Percentiles rank a stretch among this genome's conserved stretches.
These are phyloP conservation scores for Amanita exitialis DNA, from an alignment of 768 basidiomycete genomes.

Conservation along the genomic window DNA sequence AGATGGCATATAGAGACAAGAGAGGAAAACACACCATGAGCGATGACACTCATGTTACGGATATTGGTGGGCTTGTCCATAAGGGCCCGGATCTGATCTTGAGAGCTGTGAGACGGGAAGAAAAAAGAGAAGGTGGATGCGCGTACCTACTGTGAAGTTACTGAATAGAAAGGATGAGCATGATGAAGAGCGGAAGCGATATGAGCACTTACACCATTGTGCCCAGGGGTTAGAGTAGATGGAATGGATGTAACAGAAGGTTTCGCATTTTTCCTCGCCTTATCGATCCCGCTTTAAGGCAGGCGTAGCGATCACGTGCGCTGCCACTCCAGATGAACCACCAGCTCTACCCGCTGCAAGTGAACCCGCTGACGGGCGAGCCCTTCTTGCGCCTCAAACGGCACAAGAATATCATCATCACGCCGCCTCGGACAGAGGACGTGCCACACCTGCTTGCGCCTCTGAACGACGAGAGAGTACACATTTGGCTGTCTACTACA, in stretches of 20 bases:
- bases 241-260: conserved; percentile 26
- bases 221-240: conserved; percentile 33
- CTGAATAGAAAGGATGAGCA: conserved; percentile 33
- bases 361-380: conserved; percentile 34
- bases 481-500: conserved; percentile 30
- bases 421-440: conserved; percentile 39
- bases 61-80: conserved; percentile 91
- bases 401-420: conserved; percentile 44
- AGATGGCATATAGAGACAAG: conserved; percentile 7
- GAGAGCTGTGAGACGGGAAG: conserved; percentile 5
- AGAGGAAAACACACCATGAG: conserved; percentile 48
- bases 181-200: conserved; percentile 6
- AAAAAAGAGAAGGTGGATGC: neutral
- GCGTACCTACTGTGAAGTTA: conserved; percentile 78
- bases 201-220: conserved; percentile 70
- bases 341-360: conserved; percentile 29
- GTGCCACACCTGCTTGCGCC: conserved; percentile 21
- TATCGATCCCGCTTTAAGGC: conserved; percentile 32
- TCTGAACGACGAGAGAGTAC: conserved; percentile 37
- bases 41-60: conserved; percentile 92
- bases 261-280: conserved; percentile 26
- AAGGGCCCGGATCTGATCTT: conserved; percentile 79
- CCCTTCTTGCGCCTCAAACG: conserved; percentile 41
- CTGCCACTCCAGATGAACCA: conserved; percentile 10
- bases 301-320: conserved; percentile 13